Percentiles rank a stretch among this genome's conserved stretches.
Evolutionary conservation across 73 alveolate species (phyloP).

Genomic region (Stentor coeruleus): DNA sequence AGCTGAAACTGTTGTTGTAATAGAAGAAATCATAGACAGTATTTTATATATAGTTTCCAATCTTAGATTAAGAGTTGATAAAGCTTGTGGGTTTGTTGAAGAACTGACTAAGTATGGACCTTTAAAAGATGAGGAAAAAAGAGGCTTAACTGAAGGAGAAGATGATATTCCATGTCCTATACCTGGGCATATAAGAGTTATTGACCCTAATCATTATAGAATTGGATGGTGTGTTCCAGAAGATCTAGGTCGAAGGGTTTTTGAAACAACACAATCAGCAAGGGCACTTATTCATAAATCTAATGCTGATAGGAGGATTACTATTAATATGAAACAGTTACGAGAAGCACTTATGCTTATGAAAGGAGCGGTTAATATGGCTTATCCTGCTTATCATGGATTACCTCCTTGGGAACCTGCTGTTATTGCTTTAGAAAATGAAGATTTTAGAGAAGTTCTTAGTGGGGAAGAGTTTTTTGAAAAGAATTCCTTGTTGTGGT

Average conservation of each 20-base stretch:
- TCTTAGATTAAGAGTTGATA: conserved; percentile 63
- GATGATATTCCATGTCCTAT: conserved; percentile 67
- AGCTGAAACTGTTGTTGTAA: conserved; percentile 53
- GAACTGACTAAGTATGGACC: conserved; percentile 79
- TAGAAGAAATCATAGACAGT: conserved; percentile 69
- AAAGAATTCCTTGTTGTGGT: conserved; percentile 74
- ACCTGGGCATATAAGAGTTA: conserved; percentile 64
- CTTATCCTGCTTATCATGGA: conserved; percentile 96
- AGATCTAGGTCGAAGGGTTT: conserved; percentile 72
- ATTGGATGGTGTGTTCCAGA: conserved; percentile 87
- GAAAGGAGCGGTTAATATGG: conserved; percentile 93
- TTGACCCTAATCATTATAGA: conserved; percentile 62
- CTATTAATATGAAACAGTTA: conserved; percentile 50
- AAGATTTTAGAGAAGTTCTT: conserved; percentile 64
- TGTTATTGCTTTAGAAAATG: conserved; percentile 77
- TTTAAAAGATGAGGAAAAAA: conserved; percentile 83
- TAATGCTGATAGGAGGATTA: conserved; percentile 68
- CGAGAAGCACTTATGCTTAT: conserved; percentile 66
- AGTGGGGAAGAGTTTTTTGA: conserved; percentile 58
- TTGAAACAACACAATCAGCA: conserved; percentile 76
- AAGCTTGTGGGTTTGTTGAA: conserved; percentile 58
- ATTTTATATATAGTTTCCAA: conserved; percentile 42
- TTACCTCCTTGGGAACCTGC: conserved; percentile 97
- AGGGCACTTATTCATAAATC: conserved; percentile 72
- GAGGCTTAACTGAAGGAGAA: conserved; percentile 80